phyloP scores from a whole-genome alignment of 306 rosid genomes.

The Vicia faba region DNA sequence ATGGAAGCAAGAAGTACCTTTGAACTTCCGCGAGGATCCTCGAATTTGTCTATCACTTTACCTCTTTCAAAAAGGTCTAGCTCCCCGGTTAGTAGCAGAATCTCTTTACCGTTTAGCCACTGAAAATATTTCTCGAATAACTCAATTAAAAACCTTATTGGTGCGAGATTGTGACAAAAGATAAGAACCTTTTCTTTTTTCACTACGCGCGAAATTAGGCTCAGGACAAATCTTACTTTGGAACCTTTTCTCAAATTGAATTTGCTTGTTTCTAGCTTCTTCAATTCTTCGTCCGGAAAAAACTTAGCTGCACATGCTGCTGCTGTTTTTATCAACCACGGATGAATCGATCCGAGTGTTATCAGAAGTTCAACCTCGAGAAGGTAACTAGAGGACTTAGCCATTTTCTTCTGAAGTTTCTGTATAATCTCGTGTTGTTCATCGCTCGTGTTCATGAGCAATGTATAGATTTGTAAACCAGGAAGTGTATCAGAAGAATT shows the following conservation, averaged over 20 bases:
- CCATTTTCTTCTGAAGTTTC: slow-evolving; percentile 58
- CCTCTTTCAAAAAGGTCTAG: slow-evolving; percentile 86
- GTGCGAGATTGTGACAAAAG: slow-evolving; percentile 92
- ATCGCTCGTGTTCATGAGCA: slow-evolving; percentile 78
- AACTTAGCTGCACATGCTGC: slow-evolving; percentile 66
- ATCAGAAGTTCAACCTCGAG: slow-evolving; percentile 84
- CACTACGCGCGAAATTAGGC: slow-evolving; percentile 68
- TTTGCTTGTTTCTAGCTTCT: slow-evolving; percentile 62
- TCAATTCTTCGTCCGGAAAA: slow-evolving; percentile 44
- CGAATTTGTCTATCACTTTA: slow-evolving; percentile 81
- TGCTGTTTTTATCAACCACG: slow-evolving; percentile 79
- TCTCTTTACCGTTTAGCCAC: slow-evolving; percentile 71
- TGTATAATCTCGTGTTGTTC: slow-evolving; percentile 60
- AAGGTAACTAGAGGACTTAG: slow-evolving; percentile 58
- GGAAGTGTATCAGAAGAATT: slow-evolving; percentile 61
- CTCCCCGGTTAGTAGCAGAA: slow-evolving; percentile 74
- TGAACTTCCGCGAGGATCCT: slow-evolving; percentile 64
- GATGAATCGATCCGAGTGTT: slow-evolving; percentile 94
- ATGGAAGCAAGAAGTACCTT: slow-evolving; percentile 88
- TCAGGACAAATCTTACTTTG: slow-evolving; percentile 79
- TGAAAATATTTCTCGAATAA: slow-evolving; percentile 68
- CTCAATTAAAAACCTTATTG: slow-evolving; percentile 65
- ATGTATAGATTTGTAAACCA: slow-evolving; percentile 87
- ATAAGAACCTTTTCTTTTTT: slow-evolving; percentile 73
- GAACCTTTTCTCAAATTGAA: slow-evolving; percentile 73